Evolutionary conservation across 2,329 filamentous ascomycete genomes (phyloP).

Genomic region (Chaetothyriales sp.): DNA sequence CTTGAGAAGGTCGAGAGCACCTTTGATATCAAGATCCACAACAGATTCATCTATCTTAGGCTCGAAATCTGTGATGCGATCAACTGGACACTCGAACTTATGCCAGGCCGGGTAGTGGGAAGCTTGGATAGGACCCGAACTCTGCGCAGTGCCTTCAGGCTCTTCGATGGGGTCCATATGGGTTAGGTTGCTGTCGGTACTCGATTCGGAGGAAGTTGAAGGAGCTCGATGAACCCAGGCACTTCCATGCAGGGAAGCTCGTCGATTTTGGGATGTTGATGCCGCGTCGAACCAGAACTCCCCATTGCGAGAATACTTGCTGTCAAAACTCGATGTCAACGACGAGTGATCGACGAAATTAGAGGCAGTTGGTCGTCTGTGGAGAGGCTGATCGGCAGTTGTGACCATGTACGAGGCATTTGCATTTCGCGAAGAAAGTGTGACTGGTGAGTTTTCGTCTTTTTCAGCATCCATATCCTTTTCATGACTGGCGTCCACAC

Average conservation of each 20-base stretch:
- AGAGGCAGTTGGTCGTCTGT: neutral
- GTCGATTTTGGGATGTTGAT: neutral
- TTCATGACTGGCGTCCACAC: neutral
- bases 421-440: neutral
- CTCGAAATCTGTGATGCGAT: neutral
- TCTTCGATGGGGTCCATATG: neutral
- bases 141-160: neutral
- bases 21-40: neutral
- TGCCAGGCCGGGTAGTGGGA: neutral
- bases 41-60: neutral
- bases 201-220: slow-evolving; percentile 5
- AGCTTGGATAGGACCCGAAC: neutral
- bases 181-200: slow-evolving; percentile 3
- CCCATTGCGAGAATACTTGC: slow-evolving; percentile 2
- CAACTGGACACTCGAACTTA: neutral
- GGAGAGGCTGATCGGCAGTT: neutral
- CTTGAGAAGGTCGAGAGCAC: neutral
- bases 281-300: slow-evolving; percentile 13
- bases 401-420: neutral
- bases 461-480: neutral
- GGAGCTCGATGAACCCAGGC: slow-evolving; percentile 3
- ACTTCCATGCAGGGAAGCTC: neutral
- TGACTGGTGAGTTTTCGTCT: neutral
- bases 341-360: neutral
- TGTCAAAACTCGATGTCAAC: neutral